These are phyloP conservation scores for Zygotorulaspora mrakii DNA, from an alignment of 1,139 yeast species.

Conservation along the genomic window DNA sequence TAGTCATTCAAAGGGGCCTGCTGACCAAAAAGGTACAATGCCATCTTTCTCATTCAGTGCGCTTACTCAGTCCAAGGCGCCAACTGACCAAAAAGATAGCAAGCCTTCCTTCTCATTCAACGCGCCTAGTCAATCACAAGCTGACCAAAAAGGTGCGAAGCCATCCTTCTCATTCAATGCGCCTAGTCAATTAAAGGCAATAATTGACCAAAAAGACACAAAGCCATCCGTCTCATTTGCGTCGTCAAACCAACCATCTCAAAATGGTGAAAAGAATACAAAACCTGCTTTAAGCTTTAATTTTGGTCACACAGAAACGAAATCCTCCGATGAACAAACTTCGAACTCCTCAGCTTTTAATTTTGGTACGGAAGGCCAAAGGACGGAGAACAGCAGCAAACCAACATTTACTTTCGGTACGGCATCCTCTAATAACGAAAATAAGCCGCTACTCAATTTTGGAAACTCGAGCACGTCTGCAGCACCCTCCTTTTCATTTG, in stretches of 20 bases:
- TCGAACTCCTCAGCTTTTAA: slow-evolving; percentile 28
- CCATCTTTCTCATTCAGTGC: slow-evolving; percentile 26
- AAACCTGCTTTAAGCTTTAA: slow-evolving; percentile 1
- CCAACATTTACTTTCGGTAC: slow-evolving; percentile 33
- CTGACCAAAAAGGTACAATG: slow-evolving; percentile 5
- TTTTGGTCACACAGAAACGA: slow-evolving; percentile 11
- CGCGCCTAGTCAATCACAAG: not conserved
- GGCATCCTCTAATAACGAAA: slow-evolving; percentile 9
- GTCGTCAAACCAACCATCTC: not conserved
- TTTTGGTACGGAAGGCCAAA: slow-evolving; percentile 24
- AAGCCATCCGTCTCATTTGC: slow-evolving; percentile 12
- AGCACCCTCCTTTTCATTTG: slow-evolving; percentile 24
- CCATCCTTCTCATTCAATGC: slow-evolving; percentile 22
- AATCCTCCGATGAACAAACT: slow-evolving; percentile 5
- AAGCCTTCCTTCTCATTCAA: slow-evolving; percentile 7
- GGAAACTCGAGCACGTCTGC: slow-evolving; percentile 17
- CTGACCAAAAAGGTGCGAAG: slow-evolving; percentile 14
- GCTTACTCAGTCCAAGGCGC: slow-evolving; percentile 1
- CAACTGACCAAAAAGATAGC: slow-evolving; percentile 10
- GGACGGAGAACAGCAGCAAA: slow-evolving; percentile 14
- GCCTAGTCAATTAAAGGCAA: slow-evolving; percentile 29
- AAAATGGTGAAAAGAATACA: slow-evolving; percentile 12
- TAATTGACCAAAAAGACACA: slow-evolving; percentile 7
- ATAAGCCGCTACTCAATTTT: slow-evolving; percentile 19
- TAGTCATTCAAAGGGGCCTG: too few species aligned